phyloP scores from a whole-genome alignment of 202 grass and related monocot species.

The Hordeum pubiflorum region DNA sequence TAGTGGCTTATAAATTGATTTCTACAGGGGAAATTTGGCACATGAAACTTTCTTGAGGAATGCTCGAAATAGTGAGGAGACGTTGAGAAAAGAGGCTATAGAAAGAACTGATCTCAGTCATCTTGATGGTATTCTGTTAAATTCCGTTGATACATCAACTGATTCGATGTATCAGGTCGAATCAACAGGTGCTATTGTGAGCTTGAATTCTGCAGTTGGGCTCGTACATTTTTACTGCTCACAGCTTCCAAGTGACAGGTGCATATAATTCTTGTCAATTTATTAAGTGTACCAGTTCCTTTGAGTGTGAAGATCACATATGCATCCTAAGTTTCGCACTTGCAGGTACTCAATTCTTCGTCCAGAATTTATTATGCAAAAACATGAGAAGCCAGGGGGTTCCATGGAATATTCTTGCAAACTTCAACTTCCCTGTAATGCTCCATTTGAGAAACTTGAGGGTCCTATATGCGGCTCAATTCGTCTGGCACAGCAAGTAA shows the following conservation, averaged over 20 bases:
- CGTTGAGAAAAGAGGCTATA: constrained; percentile 98
- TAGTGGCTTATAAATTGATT: constrained; percentile 31
- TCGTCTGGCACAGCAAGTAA: constrained; percentile 86
- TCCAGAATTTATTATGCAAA: constrained; percentile 93
- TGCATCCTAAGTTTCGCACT: constrained; percentile 13
- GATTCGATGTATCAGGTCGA: constrained; percentile 83
- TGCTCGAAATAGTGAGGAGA: constrained; percentile 93
- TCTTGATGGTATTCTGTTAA: constrained; percentile 68
- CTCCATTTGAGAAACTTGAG: constrained; percentile 90
- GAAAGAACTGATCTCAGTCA: constrained; percentile 98
- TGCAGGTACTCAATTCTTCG: constrained; percentile 89
- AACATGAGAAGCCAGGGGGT: constrained; percentile 61
- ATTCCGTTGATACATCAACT: constrained; percentile 44
- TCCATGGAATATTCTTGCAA: constrained; percentile 85
- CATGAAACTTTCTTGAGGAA: constrained; percentile 92
- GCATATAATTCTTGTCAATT: constrained; percentile 18
- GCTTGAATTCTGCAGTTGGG: constrained; percentile 96
- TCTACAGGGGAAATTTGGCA: constrained; percentile 61
- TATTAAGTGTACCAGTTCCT: background rate
- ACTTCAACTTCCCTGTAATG: constrained; percentile 94
- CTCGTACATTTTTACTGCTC: constrained; percentile 96
- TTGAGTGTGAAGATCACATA: background rate
- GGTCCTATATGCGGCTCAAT: constrained; percentile 90
- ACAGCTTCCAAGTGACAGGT: constrained; percentile 93
- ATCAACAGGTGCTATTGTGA: constrained; percentile 95